Evolutionary conservation across 805 yeast genomes (phyloP), one percentile per base, ranked within the genome.

Genomic region (Candida maltosa): DNA sequence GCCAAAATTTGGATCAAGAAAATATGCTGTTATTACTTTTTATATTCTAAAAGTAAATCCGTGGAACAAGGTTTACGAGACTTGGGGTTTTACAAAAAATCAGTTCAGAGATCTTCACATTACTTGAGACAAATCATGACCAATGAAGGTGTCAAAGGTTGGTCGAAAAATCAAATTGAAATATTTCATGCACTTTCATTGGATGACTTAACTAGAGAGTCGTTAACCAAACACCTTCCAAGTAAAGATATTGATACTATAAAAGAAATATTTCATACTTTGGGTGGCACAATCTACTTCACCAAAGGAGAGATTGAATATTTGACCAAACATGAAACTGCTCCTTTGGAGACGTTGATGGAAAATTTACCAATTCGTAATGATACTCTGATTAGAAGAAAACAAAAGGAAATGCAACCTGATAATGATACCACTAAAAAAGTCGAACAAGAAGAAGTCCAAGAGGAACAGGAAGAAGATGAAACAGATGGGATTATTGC

Each of bases 211-310:
- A 43, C 53, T 4, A 24, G 32, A 5, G 20, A 40, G 6, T 41
- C 44, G 1, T 32, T 47, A 15, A 26, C 34, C 11, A 44, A 47
- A 25, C 40, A 36, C 16, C 34, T 49, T 14, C 47, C 51, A 6
- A 38, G 37, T 20, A 40, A 30, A 18, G 10, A 34, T 3, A 28
- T 40, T 11, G 43, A 45, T 5, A 12, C 19, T 11, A 21, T 40
- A 24, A 32, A 23, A 4, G 25, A 32, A 16, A 28, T 37, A 7
- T 14, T 16, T 10, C 30, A 16, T 6, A 5, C 15, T 9, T 26
- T 42, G 14, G 25, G 17, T 12, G 41, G 40, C 3, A 45, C 42
- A 34, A 28, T 45, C 6, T 41, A 41, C 3, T 38, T 47, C 8
- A 43, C 44, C 19, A 21, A 16, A n/a, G n/a, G 7, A 11, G 32